These are phyloP conservation scores for Corinectria fuckeliana DNA, from an alignment of 2,329 filamentous ascomycete species.

Conservation along the genomic window DNA sequence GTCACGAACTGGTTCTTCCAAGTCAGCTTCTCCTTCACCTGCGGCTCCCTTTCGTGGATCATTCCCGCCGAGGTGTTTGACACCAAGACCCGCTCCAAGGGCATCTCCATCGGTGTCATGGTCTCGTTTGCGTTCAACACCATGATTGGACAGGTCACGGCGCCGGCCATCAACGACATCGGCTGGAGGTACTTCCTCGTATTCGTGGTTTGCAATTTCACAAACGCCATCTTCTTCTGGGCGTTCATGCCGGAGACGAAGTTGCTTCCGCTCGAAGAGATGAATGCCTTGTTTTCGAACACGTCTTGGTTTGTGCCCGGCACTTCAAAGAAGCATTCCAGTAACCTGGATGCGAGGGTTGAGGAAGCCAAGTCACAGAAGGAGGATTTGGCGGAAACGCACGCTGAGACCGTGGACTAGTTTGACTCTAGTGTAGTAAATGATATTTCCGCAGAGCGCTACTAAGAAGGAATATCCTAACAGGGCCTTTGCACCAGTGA, in stretches of 20 bases:
- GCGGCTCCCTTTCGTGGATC: slow-evolving; percentile 67
- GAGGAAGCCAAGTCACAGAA: slow-evolving; percentile 1
- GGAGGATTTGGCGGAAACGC: not conserved
- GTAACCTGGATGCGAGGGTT: slow-evolving; percentile 3
- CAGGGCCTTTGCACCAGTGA: too few relatives aligned
- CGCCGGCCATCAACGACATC: slow-evolving; percentile 46
- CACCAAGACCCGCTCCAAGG: slow-evolving; percentile 74
- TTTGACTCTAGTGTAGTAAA: too few relatives aligned
- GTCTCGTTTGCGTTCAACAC: slow-evolving; percentile 75
- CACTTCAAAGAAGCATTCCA: not conserved
- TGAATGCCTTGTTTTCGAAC: slow-evolving; percentile 64
- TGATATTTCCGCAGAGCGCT: too few relatives aligned
- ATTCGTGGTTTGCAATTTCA: slow-evolving; percentile 40
- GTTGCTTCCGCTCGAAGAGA: slow-evolving; percentile 69
- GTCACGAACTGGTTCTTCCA: slow-evolving; percentile 76
- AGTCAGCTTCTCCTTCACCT: slow-evolving; percentile 73
- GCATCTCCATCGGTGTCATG: slow-evolving; percentile 77
- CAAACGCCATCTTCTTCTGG: slow-evolving; percentile 61
- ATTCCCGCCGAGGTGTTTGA: slow-evolving; percentile 77
- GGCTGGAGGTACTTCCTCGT: slow-evolving; percentile 52
- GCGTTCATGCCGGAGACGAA: slow-evolving; percentile 70
- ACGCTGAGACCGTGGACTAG: too few relatives aligned
- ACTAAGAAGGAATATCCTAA: too few relatives aligned
- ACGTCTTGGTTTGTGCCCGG: slow-evolving; percentile 10
- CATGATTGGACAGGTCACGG: slow-evolving; percentile 69